phyloP scores from a whole-genome alignment of 2,329 filamentous ascomycete species.

The Phaeosphaeria sp. region DNA sequence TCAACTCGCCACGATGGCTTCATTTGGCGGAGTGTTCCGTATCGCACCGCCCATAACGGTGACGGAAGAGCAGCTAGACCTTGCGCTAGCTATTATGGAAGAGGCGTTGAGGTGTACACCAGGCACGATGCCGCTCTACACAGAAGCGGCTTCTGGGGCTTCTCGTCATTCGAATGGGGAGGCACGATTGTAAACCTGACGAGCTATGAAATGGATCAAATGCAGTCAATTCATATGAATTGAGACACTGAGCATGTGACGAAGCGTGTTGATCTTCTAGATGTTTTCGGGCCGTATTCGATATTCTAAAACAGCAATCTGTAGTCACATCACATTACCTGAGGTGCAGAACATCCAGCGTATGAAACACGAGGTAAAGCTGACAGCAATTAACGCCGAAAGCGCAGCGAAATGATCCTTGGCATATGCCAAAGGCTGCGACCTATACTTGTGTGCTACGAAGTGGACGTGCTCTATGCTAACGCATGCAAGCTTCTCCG shows the following conservation, averaged over 20 bases:
- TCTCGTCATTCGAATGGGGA: background rate
- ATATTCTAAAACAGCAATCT: no score
- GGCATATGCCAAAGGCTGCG: no score
- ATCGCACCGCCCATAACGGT: conserved; percentile 68
- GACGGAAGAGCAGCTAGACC: conserved; percentile 48
- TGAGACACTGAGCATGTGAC: background rate
- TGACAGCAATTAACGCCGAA: no score
- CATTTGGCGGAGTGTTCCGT: conserved; percentile 60
- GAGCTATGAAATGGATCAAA: background rate
- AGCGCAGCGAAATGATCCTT: no score
- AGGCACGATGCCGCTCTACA: background rate
- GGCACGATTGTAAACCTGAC: background rate
- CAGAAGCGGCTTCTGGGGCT: background rate
- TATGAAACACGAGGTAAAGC: no score
- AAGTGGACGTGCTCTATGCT: no score
- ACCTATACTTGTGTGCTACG: no score
- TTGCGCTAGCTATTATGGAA: conserved; percentile 33
- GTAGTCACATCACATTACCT: no score
- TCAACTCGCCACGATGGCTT: conserved; percentile 60
- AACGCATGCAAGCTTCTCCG: no score
- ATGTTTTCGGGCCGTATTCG: background rate
- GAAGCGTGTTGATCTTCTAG: background rate
- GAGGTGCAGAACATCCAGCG: no score
- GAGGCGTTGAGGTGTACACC: background rate
- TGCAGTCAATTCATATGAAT: no score